Conservation (phyloP, 345 rosid genomes). For the Kernera saxatilis region DNA sequence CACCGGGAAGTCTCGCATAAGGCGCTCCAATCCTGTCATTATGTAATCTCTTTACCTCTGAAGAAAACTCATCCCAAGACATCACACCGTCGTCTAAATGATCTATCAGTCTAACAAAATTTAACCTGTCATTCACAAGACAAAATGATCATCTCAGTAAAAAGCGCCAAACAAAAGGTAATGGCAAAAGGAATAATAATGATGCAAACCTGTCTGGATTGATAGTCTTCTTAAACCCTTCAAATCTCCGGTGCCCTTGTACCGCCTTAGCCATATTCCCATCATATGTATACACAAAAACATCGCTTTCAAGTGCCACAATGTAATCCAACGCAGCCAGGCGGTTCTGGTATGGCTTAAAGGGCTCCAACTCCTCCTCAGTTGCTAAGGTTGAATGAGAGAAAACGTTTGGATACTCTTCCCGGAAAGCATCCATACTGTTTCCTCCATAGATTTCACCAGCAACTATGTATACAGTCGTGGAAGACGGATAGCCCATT, state of each 20-base stretch:
- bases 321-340: slow-evolving; percentile 89
- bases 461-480: slow-evolving; percentile 85
- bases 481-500: slow-evolving; percentile 86
- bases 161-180: no score
- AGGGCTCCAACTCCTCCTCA: slow-evolving; percentile 69
- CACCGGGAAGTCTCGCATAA: slow-evolving; percentile 53
- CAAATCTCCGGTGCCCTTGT: slow-evolving; percentile 86
- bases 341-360: slow-evolving; percentile 79
- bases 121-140: slow-evolving; percentile 46
- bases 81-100: slow-evolving; percentile 50
- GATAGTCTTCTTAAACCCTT: slow-evolving; percentile 81
- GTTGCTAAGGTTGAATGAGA: slow-evolving; percentile 73
- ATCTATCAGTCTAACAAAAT: slow-evolving; percentile 66
- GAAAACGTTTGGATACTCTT: slow-evolving; percentile 81
- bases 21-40: slow-evolving; percentile 74
- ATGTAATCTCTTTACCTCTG: slow-evolving; percentile 58
- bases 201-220: slow-evolving; percentile 66
- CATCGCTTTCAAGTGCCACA: slow-evolving; percentile 86
- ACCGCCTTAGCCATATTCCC: slow-evolving; percentile 99
- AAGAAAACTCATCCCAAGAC: slow-evolving; percentile 74
- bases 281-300: slow-evolving; percentile 90
- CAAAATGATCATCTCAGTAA: background rate
- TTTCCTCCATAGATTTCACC: slow-evolving; percentile 77
- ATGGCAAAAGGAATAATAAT: no score
- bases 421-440: slow-evolving; percentile 72